Conservation (phyloP, 2,329 filamentous ascomycete genomes). For the Cryphonectria japonica region DNA sequence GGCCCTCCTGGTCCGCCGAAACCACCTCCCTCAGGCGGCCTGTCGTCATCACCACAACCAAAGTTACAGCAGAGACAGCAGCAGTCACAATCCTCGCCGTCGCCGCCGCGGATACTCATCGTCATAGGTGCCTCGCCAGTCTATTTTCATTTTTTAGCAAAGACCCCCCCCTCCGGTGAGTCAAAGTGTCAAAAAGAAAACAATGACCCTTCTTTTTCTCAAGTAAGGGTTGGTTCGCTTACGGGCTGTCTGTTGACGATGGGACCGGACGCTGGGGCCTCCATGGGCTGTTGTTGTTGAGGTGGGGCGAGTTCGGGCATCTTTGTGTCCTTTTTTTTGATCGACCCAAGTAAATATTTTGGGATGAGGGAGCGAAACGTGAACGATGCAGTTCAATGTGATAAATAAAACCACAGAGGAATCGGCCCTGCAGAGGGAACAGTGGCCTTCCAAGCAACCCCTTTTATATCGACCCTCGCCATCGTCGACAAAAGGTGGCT, state of each 20-base stretch:
- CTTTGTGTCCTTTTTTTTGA: slow-evolving; percentile 1
- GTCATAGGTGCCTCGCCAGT: slow-evolving; percentile 23
- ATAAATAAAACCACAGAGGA: background rate
- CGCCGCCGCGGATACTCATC: slow-evolving; percentile 23
- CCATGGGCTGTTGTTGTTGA: slow-evolving; percentile 25
- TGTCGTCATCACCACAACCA: slow-evolving; percentile 18
- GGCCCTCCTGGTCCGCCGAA: slow-evolving; percentile 9
- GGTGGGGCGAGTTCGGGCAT: slow-evolving; percentile 27
- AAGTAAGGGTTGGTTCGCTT: background rate
- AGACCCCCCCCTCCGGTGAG: background rate
- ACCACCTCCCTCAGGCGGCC: slow-evolving; percentile 12
- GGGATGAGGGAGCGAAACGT: background rate
- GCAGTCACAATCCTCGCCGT: slow-evolving; percentile 26
- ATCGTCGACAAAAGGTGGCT: background rate
- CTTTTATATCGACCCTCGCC: slow-evolving; percentile 9
- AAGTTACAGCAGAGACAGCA: slow-evolving; percentile 23
- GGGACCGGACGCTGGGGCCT: slow-evolving; percentile 11
- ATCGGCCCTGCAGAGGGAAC: background rate
- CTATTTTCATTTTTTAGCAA: background rate
- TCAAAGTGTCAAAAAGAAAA: background rate
- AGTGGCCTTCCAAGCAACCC: background rate
- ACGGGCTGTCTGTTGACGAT: slow-evolving; percentile 21
- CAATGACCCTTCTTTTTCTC: background rate
- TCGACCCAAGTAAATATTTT: background rate
- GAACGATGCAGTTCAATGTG: background rate